A percentile compares a stretch with the other conserved stretches of the same genome.
Evolutionary conservation across 192 early-diverging fungal species (phyloP).

Genomic region (Ramicandelaber brevisporus): DNA sequence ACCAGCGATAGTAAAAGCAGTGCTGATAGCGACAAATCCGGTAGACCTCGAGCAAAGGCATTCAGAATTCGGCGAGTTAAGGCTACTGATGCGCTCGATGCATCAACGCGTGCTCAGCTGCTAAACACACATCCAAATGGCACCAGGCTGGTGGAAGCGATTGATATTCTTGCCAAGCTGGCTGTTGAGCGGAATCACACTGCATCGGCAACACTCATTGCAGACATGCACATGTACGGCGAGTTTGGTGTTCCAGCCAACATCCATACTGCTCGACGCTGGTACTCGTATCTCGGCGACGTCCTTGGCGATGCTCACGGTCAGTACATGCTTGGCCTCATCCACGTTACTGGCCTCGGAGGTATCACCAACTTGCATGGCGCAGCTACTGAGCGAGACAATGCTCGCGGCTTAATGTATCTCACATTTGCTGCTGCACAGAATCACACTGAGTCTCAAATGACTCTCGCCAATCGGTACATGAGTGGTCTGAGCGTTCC

Average conservation of each 20-base stretch:
- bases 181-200: conserved; percentile 14
- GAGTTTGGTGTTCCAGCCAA: conserved; percentile 27
- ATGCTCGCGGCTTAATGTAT: conserved; percentile 33
- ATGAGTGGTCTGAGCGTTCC: conserved; percentile 55
- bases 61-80: conserved; percentile 2
- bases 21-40: too few relatives aligned
- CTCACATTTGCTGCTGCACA: conserved; percentile 58
- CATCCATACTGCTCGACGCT: conserved; percentile 25
- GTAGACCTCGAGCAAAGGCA: too few relatives aligned
- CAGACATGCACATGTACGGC: conserved; percentile 47
- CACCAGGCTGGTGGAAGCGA: conserved; percentile 2
- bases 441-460: conserved; percentile 43
- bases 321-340: conserved; percentile 72
- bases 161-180: conserved; percentile 6
- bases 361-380: too few relatives aligned
- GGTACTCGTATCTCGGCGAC: conserved; percentile 32
- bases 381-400: conserved; percentile 9
- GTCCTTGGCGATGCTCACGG: conserved; percentile 50
- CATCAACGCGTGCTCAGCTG: too few relatives aligned
- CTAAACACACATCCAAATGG: too few relatives aligned
- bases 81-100: too few relatives aligned
- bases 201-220: conserved; percentile 32
- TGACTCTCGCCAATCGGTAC: conserved; percentile 68
- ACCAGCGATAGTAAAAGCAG: too few relatives aligned
- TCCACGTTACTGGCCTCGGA: conserved; percentile 78